Conservation (phyloP, 1,284 basidiomycete genomes). For the Moesziomyces sp. region DNA sequence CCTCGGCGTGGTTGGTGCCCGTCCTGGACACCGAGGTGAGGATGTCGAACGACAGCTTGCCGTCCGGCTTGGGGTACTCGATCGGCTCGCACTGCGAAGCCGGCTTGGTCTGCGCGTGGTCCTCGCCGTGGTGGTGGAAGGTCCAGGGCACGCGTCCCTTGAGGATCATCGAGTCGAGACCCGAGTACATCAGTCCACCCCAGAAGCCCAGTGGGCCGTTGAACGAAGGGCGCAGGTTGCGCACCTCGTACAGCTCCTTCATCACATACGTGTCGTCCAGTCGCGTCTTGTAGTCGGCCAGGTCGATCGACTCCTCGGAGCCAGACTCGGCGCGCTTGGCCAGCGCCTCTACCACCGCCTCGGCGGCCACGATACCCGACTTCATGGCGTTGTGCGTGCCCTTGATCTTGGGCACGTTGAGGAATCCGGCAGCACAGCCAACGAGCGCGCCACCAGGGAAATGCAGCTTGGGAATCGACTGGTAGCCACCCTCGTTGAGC, state of each 20-base stretch:
- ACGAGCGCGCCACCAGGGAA: conserved; percentile 96
- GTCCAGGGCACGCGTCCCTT: conserved; percentile 93
- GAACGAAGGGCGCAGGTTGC: conserved; percentile 93
- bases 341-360: conserved; percentile 81
- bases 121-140: conserved; percentile 77
- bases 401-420: conserved; percentile 98
- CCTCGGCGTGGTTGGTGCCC: conserved; percentile 95
- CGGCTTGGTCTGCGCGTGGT: conserved; percentile 72
- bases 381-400: conserved; percentile 99
- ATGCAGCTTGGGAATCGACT: conserved; percentile 88
- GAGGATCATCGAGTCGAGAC: conserved; percentile 85
- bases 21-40: conserved; percentile 90
- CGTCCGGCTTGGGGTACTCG: conserved; percentile 87
- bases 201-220: conserved; percentile 83
- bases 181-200: conserved; percentile 91
- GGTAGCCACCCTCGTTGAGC: conserved; percentile 93
- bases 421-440: conserved; percentile 92
- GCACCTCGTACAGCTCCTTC: conserved; percentile 87
- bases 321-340: conserved; percentile 65
- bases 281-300: conserved; percentile 80
- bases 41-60: conserved; percentile 92
- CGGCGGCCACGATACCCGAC: conserved; percentile 95
- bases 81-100: conserved; percentile 78
- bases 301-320: conserved; percentile 72
- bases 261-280: conserved; percentile 87